Percentiles rank a stretch among this genome's conserved stretches.
Evolutionary conservation across 2,329 filamentous ascomycete species (phyloP).

Genomic region (Penicillium sp.): DNA sequence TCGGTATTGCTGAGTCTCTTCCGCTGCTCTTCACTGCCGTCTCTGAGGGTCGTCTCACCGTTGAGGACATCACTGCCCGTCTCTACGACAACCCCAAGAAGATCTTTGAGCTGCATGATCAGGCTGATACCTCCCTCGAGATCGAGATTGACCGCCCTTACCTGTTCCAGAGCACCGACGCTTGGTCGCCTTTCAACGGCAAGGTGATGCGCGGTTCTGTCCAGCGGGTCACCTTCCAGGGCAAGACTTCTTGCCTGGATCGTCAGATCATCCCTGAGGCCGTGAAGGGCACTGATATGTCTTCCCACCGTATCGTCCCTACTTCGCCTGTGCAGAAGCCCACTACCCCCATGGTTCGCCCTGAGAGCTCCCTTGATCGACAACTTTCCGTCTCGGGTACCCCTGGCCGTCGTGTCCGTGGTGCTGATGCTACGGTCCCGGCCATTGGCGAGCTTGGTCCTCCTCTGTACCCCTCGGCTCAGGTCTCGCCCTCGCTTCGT

Average conservation of each 20-base stretch:
- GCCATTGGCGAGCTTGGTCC: conserved; percentile 43
- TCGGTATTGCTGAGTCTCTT: conserved; percentile 73
- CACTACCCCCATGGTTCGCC: conserved; percentile 46
- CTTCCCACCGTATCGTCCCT: conserved; percentile 59
- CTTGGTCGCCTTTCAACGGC: conserved; percentile 75
- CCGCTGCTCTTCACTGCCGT: conserved; percentile 78
- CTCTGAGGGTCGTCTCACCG: conserved; percentile 70
- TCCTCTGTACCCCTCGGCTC: conserved; percentile 55
- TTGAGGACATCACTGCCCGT: conserved; percentile 72
- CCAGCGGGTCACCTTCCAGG: conserved; percentile 75
- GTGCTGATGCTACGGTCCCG: conserved; percentile 34
- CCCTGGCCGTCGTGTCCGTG: conserved; percentile 36
- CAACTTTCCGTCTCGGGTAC: conserved; percentile 44
- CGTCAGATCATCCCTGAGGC: conserved; percentile 63
- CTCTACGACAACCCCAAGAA: conserved; percentile 79
- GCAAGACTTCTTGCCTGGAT: conserved; percentile 75
- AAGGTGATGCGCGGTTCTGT: conserved; percentile 71
- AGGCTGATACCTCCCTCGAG: conserved; percentile 73
- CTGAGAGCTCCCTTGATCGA: conserved; percentile 42
- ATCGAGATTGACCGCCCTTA: conserved; percentile 76
- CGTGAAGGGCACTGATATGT: conserved; percentile 74
- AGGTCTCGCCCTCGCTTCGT: conserved; percentile 62
- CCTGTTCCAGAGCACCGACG: conserved; percentile 55
- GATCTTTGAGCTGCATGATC: conserved; percentile 83
- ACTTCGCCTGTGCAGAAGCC: conserved; percentile 63